Conservation (phyloP, 768 basidiomycete species). For the Hygrophorus russula region DNA sequence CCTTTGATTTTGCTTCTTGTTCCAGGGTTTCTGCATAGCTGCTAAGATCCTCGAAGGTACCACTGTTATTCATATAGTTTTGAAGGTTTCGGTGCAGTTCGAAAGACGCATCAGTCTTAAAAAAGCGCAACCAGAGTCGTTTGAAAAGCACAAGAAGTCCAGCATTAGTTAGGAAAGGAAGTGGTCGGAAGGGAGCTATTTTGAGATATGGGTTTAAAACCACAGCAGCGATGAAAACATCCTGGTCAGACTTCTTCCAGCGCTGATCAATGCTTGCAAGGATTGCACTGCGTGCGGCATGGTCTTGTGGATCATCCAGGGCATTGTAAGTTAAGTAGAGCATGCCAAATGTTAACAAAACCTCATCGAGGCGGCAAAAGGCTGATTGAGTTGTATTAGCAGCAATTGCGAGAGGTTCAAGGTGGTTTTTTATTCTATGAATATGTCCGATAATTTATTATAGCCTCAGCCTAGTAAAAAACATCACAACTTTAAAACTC, state of each 20-base stretch:
- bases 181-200: neutral
- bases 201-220: conserved; percentile 4
- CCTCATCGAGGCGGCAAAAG: conserved; percentile 18
- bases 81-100: neutral
- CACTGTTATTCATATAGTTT: too few relatives aligned
- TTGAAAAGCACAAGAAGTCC: too few relatives aligned
- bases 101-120: neutral
- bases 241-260: conserved; percentile 15
- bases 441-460: conserved; percentile 4
- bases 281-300: conserved; percentile 11
- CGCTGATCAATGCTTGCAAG: conserved; percentile 15
- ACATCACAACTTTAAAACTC: too few relatives aligned
- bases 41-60: too few relatives aligned
- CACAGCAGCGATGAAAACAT: conserved; percentile 13
- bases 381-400: conserved; percentile 17
- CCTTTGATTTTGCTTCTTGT: too few relatives aligned
- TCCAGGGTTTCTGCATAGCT: too few relatives aligned
- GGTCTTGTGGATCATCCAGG: conserved; percentile 11
- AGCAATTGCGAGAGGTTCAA: conserved; percentile 20
- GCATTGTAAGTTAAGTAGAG: conserved; percentile 10
- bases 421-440: conserved; percentile 16
- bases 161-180: neutral
- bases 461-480: too few relatives aligned
- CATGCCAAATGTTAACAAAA: conserved; percentile 19
- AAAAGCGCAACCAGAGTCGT: too few relatives aligned